A percentile compares a stretch with the other conserved stretches of the same genome.
Conservation (phyloP, 495 filamentous ascomycete species). For the Aspergillus nanangensis region DNA sequence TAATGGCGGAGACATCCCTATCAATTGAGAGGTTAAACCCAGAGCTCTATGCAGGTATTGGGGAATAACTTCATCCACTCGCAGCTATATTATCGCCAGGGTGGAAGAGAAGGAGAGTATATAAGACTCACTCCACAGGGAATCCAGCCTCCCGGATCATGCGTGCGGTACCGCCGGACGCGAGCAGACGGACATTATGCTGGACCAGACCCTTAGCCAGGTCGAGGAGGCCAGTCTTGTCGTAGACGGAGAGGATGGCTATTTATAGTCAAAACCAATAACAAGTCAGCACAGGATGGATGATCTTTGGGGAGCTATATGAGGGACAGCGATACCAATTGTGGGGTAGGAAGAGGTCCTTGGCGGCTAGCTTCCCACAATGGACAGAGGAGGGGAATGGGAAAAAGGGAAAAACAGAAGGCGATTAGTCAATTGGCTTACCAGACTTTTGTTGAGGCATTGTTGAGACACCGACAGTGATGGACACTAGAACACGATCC, state of each 20-base stretch:
- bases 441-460: constrained; percentile 45
- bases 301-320: background rate
- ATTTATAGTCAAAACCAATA: constrained; percentile 13
- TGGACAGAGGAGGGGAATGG: background rate
- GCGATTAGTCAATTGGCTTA: constrained; percentile 18
- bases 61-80: no score
- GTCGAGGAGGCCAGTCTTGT: constrained; percentile 96
- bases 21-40: background rate
- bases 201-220: constrained; percentile 90
- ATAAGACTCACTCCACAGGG: constrained; percentile 80
- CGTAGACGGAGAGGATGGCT: constrained; percentile 96
- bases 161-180: constrained; percentile 88
- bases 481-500: constrained; percentile 18
- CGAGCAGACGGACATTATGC: constrained; percentile 86
- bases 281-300: constrained; percentile 6
- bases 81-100: no score
- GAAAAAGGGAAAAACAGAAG: background rate
- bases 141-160: constrained; percentile 95
- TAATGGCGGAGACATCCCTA: constrained; percentile 95
- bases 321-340: constrained; percentile 9
- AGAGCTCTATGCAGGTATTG: no score
- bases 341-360: constrained; percentile 12
- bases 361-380: constrained; percentile 5
- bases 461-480: constrained; percentile 18
- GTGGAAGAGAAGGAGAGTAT: no score